These are phyloP conservation scores for Durio zibethinus DNA, from an alignment of 345 rosid species.

Conservation along the genomic window DNA sequence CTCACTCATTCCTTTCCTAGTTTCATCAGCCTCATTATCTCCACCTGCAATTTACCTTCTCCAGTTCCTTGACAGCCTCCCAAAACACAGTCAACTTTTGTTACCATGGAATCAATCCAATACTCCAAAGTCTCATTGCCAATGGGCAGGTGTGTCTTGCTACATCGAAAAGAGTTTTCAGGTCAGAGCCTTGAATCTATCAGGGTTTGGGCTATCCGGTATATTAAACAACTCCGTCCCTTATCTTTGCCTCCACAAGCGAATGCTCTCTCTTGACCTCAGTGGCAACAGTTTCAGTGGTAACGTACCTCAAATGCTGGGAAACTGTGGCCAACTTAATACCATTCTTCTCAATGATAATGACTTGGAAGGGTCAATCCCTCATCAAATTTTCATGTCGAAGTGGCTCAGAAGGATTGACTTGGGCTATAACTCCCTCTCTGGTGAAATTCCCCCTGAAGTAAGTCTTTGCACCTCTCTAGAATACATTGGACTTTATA, in stretches of 20 bases:
- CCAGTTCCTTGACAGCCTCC: constrained; percentile 31
- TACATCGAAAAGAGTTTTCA: constrained; percentile 20
- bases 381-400: constrained; percentile 31
- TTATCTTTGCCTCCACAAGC: constrained; percentile 30
- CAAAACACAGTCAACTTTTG: constrained; percentile 23
- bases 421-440: constrained; percentile 31
- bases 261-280: constrained; percentile 36
- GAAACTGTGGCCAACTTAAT: constrained; percentile 26
- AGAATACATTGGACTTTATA: constrained; percentile 35
- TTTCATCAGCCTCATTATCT: constrained; percentile 20
- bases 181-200: constrained; percentile 36
- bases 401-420: constrained; percentile 25
- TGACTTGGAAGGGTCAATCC: constrained; percentile 26
- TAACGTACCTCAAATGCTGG: constrained; percentile 28
- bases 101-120: constrained; percentile 35
- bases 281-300: constrained; percentile 41
- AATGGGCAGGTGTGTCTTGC: constrained; percentile 39
- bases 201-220: constrained; percentile 35
- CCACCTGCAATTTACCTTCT: constrained; percentile 32
- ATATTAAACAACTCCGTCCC: constrained; percentile 26
- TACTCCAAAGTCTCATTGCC: constrained; percentile 27
- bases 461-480: constrained; percentile 32
- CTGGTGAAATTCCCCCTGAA: constrained; percentile 35
- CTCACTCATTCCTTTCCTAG: constrained; percentile 1
- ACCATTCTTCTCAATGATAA: constrained; percentile 33